Base-by-base conservation (phyloP, 1,139 yeast genomes). In the Saccharomyces hybrid region DNA sequence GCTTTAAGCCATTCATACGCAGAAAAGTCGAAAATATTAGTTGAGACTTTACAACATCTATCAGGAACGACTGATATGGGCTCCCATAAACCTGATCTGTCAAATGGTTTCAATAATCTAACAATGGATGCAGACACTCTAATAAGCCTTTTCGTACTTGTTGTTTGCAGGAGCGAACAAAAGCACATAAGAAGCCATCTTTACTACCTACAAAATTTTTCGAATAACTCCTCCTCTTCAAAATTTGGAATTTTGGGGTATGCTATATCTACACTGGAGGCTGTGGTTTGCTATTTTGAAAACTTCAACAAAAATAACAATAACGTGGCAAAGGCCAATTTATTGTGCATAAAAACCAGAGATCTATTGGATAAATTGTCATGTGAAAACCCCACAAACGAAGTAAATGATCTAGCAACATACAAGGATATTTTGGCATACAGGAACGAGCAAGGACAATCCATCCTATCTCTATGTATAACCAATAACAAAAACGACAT, bases 41-140 rank as follows among this genome's bases (percentile, higher is more conserved):
- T 79, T 3, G 72, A 77, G 1, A 81, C 91, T 0, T 73, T 90
- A 44, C 74, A 77, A 48, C 70, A 74, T 0, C 66, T 89, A 11
- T 79, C 88, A 0, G 51, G 51, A 6, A 5, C 28, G 3, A 44
- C n/a, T 7, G 28, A 44, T 2, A 26, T 44, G 64, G 66, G 55
- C 26, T 49, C 29, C 46, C 47, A 38, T 2, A 13, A 48, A 32
- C 11, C 7, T 0, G 38, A 32, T 5, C 8, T 32, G 38, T 6
- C 38, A 32, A 32, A 32, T 32, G 38, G 38, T 32, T 6, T 32
- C 7, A 32, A 32, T 6, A 32, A 6, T 32, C 38, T 64, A 0
- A 62, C 71, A 2, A 75, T 89, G 11, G 93, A 86, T 68, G 98
- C 98, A 0, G 98, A 91, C 65, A 82, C 88, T 0, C 73, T 91